Evolutionary conservation across 306 rosid genomes (phyloP), one percentile per base, ranked within the genome.

Genomic region (Dicorynia guianensis): DNA sequence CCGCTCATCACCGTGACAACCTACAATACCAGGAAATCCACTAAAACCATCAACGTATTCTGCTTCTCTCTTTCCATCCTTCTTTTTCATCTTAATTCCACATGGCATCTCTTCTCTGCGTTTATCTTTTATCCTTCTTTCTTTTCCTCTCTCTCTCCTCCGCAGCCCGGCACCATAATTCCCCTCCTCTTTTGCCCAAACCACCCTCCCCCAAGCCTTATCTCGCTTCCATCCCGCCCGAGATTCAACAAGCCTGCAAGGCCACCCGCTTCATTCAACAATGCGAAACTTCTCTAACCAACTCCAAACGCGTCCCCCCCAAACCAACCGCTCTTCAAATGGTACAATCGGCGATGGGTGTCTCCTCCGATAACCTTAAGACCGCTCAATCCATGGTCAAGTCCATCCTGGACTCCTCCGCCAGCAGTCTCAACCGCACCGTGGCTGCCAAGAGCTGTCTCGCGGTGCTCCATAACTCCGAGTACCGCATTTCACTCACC

Each of bases 201-300:
- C 13, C 71, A 6, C 42, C 25, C 36, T 4, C 66, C 44, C 7
- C 2, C 10, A 34, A 5, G 6, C 4, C 74, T 40, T 0, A 3
- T 47, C 2, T 18, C 83, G 0, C 59, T 87, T 3, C 44, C 58
- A 43, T 49, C 38, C 38, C 3, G 0, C 40, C 75, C 2, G 65
- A 8, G 14, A 82, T 89, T 77, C 89, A 67, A 4, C 71, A 30
- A 8, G 92, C 90, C 71, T 95, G 99, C 82, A 70, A 67, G 4
- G 97, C 97, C 61, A 92, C 99, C 4, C 96, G 93, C 49, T 95
- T 89, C 80, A 91, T 93, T 0, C 81, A 77, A 34, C 72, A 46
- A 43, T 95, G 99, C 76, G 49, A 66, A 19, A 18, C 85, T 64
- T 74, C 96, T 17, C 76, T 95, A 4, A 0, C 87, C 55, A 53